These are phyloP conservation scores for Gyrodon lividus DNA, from an alignment of 768 basidiomycete species.

Conservation along the genomic window DNA sequence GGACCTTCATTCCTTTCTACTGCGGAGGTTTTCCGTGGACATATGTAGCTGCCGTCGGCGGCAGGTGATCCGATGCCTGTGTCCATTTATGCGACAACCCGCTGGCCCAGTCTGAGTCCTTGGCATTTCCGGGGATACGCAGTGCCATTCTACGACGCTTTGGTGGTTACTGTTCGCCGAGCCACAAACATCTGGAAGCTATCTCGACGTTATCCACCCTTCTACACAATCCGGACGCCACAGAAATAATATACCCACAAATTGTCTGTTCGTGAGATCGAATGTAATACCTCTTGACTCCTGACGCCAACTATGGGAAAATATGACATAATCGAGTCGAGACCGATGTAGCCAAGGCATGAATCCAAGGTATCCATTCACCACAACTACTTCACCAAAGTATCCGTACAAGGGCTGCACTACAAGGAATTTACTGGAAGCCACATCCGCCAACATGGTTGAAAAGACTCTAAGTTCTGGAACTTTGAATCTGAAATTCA, in stretches of 20 bases:
- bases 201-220: not conserved
- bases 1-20: not conserved
- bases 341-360: not conserved
- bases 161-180: too few species aligned
- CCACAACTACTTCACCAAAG: not conserved
- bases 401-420: too few species aligned
- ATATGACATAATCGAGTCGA: constrained; percentile 18
- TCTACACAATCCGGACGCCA: not conserved
- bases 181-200: too few species aligned
- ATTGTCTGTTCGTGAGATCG: not conserved
- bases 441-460: constrained; percentile 12
- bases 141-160: too few species aligned
- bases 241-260: not conserved
- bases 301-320: constrained; percentile 11
- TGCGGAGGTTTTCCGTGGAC: not conserved
- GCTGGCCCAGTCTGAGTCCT: not conserved
- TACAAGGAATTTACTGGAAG: not conserved
- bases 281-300: not conserved
- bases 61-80: too few species aligned
- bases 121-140: too few species aligned
- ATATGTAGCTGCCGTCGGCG: too few species aligned
- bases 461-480: constrained; percentile 60
- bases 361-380: not conserved
- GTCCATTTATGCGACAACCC: too few species aligned
- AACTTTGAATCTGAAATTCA: constrained; percentile 66